Conservation (phyloP, 345 rosid species). For the Eucalyptus marginata region DNA sequence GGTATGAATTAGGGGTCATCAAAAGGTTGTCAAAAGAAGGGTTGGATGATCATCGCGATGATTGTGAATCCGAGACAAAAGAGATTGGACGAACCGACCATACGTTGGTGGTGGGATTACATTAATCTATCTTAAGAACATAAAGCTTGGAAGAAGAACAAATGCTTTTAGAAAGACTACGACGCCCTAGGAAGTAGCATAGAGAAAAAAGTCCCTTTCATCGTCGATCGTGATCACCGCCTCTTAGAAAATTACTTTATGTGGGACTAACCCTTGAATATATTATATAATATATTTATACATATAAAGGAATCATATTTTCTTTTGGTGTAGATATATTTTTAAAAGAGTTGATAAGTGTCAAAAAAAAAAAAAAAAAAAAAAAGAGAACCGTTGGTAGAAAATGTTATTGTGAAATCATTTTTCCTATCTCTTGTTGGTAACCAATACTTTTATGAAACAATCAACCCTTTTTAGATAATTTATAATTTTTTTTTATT, state of each 20-base stretch:
- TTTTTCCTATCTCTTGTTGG: neutral
- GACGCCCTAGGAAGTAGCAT: neutral
- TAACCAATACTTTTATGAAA: neutral
- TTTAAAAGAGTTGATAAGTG: neutral
- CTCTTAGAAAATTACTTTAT: neutral
- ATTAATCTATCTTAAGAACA: neutral
- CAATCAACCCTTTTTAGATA: fast-evolving
- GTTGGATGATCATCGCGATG: neutral
- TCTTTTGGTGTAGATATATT: neutral
- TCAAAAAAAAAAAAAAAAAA: neutral
- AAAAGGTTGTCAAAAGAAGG: neutral
- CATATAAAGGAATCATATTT: neutral
- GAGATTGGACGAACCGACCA: neutral
- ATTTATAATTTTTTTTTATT: neutral
- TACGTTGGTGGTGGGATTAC: neutral
- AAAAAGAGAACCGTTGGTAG: neutral
- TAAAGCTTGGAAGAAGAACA: neutral
- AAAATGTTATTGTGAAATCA: neutral
- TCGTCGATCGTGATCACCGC: neutral
- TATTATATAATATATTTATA: neutral
- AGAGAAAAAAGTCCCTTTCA: neutral
- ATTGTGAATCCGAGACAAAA: neutral
- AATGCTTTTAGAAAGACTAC: neutral
- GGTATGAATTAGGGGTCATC: neutral
- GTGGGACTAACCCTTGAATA: neutral